phyloP scores from a whole-genome alignment of 1,284 basidiomycete species.

The Singerocomus inundabilis region DNA sequence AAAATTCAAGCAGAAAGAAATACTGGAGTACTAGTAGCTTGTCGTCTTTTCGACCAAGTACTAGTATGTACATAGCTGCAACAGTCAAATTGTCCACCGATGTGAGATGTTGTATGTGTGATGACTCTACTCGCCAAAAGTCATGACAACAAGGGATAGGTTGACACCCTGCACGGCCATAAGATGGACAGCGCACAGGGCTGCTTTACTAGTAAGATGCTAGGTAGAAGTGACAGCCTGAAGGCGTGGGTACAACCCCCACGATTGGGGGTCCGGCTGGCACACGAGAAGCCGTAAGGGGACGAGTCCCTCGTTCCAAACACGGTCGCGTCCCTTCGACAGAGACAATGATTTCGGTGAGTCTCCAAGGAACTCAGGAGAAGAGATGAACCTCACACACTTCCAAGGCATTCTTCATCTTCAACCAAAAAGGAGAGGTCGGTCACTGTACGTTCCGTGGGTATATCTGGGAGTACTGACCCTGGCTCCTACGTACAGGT shows the following conservation, averaged over 20 bases:
- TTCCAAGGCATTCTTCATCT: slow-evolving; percentile 90
- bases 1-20: no score
- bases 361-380: slow-evolving; percentile 15
- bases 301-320: not conserved
- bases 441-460: not conserved
- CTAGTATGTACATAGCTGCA: no score
- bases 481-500: slow-evolving; percentile 51
- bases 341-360: slow-evolving; percentile 40
- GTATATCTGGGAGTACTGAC: slow-evolving; percentile 5
- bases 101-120: no score
- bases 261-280: slow-evolving; percentile 8
- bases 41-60: no score
- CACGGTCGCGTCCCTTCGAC: slow-evolving; percentile 11
- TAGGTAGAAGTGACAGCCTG: no score
- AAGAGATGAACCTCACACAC: slow-evolving; percentile 11
- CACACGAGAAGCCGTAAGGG: not conserved
- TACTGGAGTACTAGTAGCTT: no score
- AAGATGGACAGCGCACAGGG: no score
- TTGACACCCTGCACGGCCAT: no score
- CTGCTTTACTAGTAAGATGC: no score
- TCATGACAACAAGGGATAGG: no score
- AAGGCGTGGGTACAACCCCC: slow-evolving; percentile 11
- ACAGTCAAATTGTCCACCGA: no score
- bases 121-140: no score
- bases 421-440: slow-evolving; percentile 97